Conservation (phyloP, 176 grass and related monocot genomes). For the Rhipidocladum racemiflorum region DNA sequence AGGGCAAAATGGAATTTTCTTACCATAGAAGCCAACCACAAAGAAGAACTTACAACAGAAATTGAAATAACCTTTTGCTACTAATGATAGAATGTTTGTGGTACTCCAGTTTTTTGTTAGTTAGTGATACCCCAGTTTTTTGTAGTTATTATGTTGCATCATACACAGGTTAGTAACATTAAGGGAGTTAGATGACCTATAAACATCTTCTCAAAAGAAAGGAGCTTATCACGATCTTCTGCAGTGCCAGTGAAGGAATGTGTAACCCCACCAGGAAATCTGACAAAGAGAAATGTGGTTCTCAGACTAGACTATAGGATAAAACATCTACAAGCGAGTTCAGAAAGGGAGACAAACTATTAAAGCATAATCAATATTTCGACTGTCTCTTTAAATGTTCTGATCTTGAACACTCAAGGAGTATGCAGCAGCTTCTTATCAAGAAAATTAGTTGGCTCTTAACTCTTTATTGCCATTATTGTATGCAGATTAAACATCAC, state of each 20-base stretch:
- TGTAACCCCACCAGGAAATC: constrained; percentile 78
- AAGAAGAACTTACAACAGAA: background rate
- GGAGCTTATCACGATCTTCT: constrained; percentile 74
- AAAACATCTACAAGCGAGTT: background rate
- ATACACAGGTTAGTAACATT: constrained; percentile 8
- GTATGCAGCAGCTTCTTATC: background rate
- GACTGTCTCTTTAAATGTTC: background rate
- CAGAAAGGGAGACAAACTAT: background rate
- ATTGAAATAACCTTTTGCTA: background rate
- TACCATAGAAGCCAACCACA: background rate
- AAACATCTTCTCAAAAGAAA: constrained; percentile 85
- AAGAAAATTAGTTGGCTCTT: background rate
- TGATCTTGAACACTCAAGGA: background rate
- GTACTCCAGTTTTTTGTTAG: background rate
- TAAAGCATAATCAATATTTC: background rate
- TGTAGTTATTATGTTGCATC: background rate
- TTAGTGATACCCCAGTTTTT: background rate
- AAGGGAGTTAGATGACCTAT: constrained; percentile 55
- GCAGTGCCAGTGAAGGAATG: constrained; percentile 91
- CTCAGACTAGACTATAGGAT: constrained; percentile 6
- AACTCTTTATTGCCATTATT: background rate
- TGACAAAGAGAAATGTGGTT: constrained; percentile 28
- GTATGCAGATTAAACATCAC: constrained; percentile 31
- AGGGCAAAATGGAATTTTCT: background rate
- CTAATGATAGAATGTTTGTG: background rate